These are phyloP conservation scores for Xylaria multiplex DNA, from an alignment of 2,329 filamentous ascomycete species.

Conservation along the genomic window DNA sequence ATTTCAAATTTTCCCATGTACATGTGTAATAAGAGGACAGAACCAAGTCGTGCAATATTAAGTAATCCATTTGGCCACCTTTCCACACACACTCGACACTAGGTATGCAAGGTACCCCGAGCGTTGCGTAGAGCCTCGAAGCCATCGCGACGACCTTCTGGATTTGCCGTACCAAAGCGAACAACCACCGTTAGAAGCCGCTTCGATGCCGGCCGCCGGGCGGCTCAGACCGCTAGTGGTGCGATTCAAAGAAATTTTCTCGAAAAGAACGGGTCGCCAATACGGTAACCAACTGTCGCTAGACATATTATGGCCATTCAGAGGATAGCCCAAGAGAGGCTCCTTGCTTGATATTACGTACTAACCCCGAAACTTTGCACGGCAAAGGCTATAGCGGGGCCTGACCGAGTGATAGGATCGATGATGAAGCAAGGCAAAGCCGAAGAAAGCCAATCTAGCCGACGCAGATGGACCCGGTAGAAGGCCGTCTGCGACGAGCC, in stretches of 20 bases:
- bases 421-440: conserved; percentile 27
- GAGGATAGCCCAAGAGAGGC: conserved; percentile 24
- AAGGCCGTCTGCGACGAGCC: conserved; percentile 17
- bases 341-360: conserved; percentile 33
- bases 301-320: conserved; percentile 22
- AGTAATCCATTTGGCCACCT: conserved; percentile 9
- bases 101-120: conserved; percentile 24
- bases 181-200: conserved; percentile 26
- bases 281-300: conserved; percentile 18
- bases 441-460: conserved; percentile 32
- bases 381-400: conserved; percentile 3
- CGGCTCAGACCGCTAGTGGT: conserved; percentile 25
- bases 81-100: not conserved
- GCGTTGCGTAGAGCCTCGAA: conserved; percentile 19
- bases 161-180: conserved; percentile 16
- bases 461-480: conserved; percentile 5
- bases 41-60: conserved; percentile 14
- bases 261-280: conserved; percentile 25
- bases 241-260: conserved; percentile 25
- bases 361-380: conserved; percentile 18
- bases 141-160: conserved; percentile 23
- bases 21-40: conserved; percentile 6
- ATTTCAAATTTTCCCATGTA: conserved; percentile 24
- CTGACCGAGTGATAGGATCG: conserved; percentile 2
- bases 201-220: conserved; percentile 23